Conservation (phyloP, 2,329 filamentous ascomycete genomes). For the Colletotrichum costaricense region DNA sequence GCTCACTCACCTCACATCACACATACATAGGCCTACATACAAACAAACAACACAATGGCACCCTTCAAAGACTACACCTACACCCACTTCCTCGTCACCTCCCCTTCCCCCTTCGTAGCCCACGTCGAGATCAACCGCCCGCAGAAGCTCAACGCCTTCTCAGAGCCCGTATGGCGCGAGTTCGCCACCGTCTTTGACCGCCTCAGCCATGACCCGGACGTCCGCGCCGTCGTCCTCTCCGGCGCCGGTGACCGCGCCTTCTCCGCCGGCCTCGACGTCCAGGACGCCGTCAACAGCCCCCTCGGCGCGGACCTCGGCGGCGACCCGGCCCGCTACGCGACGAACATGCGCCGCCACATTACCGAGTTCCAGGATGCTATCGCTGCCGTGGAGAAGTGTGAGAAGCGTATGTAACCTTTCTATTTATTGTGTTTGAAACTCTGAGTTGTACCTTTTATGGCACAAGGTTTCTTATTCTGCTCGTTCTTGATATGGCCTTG, state of each 20-base stretch:
- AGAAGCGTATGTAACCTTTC: constrained; percentile 74
- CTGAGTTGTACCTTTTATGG: too few species aligned
- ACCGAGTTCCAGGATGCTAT: constrained; percentile 85
- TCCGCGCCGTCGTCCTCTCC: constrained; percentile 83
- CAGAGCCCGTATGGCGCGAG: constrained; percentile 87
- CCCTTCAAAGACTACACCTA: constrained; percentile 53
- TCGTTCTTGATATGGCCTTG: neutral
- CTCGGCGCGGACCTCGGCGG: constrained; percentile 46
- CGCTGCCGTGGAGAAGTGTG: constrained; percentile 81
- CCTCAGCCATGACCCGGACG: constrained; percentile 77
- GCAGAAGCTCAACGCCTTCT: constrained; percentile 88
- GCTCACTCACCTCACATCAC: neutral
- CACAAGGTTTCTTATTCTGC: neutral
- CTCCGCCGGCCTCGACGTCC: constrained; percentile 86
- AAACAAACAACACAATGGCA: constrained; percentile 19
- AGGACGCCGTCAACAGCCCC: constrained; percentile 67
- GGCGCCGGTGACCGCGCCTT: constrained; percentile 87
- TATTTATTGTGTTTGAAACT: neutral
- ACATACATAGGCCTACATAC: neutral
- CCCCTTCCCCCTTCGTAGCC: constrained; percentile 79
- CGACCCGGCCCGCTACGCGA: constrained; percentile 75
- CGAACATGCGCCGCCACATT: constrained; percentile 74
- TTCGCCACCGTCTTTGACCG: constrained; percentile 77
- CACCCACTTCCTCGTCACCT: constrained; percentile 79
- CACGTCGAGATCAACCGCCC: constrained; percentile 93